A percentile compares a stretch with the other conserved stretches of the same genome.
Evolutionary conservation across 257 asterid species (phyloP).

Genomic region (Solanum habrochaites): DNA sequence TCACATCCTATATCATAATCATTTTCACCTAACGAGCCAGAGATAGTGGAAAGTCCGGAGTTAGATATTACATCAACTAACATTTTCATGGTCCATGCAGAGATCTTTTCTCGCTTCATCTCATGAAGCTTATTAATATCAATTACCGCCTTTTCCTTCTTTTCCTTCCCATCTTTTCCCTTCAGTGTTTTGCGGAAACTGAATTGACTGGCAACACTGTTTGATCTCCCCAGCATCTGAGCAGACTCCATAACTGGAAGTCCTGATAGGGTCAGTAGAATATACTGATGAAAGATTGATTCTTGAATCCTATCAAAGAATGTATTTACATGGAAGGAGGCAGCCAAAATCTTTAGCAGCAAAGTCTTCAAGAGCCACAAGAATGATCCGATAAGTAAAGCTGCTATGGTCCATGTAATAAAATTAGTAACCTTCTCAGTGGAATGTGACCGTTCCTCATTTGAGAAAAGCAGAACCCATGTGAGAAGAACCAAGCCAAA

Average conservation of each 20-base stretch:
- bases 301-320: conserved; percentile 87
- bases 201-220: conserved; percentile 36
- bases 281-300: conserved; percentile 60
- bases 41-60: conserved; percentile 64
- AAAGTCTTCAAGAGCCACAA: conserved; percentile 73
- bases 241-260: conserved; percentile 58
- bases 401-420: conserved; percentile 57
- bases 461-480: conserved; percentile 47
- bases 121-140: conserved; percentile 59
- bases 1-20: conserved; percentile 25
- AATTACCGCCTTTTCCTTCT: conserved; percentile 33
- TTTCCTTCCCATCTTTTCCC: conserved; percentile 54
- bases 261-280: conserved; percentile 53
- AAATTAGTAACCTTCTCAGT: conserved; percentile 32
- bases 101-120: conserved; percentile 78
- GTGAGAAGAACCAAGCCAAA: conserved; percentile 47
- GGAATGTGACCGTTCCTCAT: conserved; percentile 21
- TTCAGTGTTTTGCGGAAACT: conserved; percentile 32
- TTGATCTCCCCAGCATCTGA: conserved; percentile 39
- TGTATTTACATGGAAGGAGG: conserved; percentile 64
- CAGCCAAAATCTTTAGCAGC: conserved; percentile 66
- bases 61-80: conserved; percentile 56
- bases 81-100: conserved; percentile 93
- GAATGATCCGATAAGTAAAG: conserved; percentile 56
- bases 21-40: conserved; percentile 44